Conservation (phyloP, 163 green algal species). For the Dunaliella salina region DNA sequence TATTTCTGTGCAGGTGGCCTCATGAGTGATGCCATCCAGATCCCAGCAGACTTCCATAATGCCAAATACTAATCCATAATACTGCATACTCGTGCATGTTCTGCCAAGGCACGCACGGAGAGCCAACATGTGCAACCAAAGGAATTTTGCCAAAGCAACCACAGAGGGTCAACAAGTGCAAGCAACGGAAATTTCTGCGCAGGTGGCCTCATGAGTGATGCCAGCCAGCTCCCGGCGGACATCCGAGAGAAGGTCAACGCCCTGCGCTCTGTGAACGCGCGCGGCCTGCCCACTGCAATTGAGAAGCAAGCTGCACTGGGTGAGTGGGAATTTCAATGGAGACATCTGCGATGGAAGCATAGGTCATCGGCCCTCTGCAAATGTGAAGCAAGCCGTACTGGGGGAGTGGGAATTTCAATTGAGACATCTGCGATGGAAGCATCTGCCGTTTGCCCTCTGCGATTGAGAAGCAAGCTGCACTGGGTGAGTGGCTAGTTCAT, state of each 20-base stretch:
- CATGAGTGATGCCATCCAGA: slow-evolving; percentile 63
- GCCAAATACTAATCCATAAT: no score
- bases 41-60: slow-evolving; percentile 53
- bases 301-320: slow-evolving; percentile 80
- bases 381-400: no score
- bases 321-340: slow-evolving; percentile 7
- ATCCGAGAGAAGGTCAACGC: slow-evolving; percentile 30
- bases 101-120: no score
- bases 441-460: slow-evolving; percentile 67
- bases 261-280: slow-evolving; percentile 42
- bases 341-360: no score
- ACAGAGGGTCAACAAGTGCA: no score
- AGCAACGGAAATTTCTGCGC: neutral
- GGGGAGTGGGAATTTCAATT: no score
- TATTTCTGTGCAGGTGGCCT: slow-evolving; percentile 79
- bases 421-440: no score
- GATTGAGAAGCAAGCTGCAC: slow-evolving; percentile 81
- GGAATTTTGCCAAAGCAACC: no score
- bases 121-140: no score
- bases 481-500: slow-evolving; percentile 55
- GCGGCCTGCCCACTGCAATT: slow-evolving; percentile 64
- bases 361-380: no score
- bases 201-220: slow-evolving; percentile 78
- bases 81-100: no score
- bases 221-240: slow-evolving; percentile 52